Percentiles rank a stretch among this genome's conserved stretches.
Conservation (phyloP, 768 basidiomycete species). For the Hemileccinum rubropunctum region DNA sequence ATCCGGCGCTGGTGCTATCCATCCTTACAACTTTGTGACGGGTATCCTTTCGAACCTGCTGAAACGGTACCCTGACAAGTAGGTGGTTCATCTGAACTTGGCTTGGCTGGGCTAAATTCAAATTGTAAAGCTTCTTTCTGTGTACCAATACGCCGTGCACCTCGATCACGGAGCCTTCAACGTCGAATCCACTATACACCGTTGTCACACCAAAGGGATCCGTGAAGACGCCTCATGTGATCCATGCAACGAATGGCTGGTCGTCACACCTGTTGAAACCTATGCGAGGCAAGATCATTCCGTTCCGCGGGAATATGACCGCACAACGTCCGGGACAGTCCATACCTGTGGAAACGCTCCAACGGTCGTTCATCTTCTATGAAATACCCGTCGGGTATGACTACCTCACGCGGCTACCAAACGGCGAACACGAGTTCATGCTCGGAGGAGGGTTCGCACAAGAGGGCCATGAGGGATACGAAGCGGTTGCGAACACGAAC, state of each 20-base stretch:
- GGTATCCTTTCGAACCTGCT: constrained; percentile 56
- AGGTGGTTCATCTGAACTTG: constrained; percentile 14
- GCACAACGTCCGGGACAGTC: constrained; percentile 54
- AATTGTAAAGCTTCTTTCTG: constrained; percentile 48
- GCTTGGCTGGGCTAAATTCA: background rate
- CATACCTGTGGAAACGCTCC: constrained; percentile 33
- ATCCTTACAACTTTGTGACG: constrained; percentile 71
- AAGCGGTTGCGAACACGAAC: constrained; percentile 39
- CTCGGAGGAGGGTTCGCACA: constrained; percentile 57
- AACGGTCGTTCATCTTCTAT: constrained; percentile 59
- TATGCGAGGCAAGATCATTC: constrained; percentile 61
- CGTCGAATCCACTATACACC: constrained; percentile 39
- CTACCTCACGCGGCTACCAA: constrained; percentile 64
- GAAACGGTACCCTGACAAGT: constrained; percentile 44
- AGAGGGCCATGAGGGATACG: constrained; percentile 28
- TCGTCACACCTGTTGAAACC: constrained; percentile 64
- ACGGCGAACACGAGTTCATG: constrained; percentile 51
- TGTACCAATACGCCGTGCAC: constrained; percentile 63
- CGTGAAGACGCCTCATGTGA: constrained; percentile 56
- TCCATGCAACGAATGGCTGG: constrained; percentile 89
- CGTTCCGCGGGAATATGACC: constrained; percentile 60
- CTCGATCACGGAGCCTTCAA: constrained; percentile 37
- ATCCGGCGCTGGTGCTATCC: constrained; percentile 57
- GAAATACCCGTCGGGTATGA: constrained; percentile 46
- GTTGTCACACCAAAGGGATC: constrained; percentile 62